These are phyloP conservation scores for Talaromyces sp. DNA, from an alignment of 2,329 filamentous ascomycete genomes.

Conservation along the genomic window DNA sequence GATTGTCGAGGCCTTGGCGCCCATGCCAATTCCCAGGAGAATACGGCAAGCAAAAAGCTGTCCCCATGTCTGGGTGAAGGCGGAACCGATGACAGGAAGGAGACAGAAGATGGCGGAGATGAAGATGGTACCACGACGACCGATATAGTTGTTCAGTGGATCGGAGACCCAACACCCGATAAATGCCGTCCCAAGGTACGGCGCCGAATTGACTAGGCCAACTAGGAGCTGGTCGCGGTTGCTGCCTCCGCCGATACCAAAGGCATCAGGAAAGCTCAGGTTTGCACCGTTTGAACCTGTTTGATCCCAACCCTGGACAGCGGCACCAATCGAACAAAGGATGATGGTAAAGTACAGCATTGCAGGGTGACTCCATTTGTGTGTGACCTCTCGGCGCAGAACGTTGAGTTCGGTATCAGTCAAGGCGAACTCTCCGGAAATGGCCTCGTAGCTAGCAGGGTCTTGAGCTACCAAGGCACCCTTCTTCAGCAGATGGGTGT, in stretches of 20 bases:
- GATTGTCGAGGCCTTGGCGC: slow-evolving; percentile 55
- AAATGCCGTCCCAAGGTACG: slow-evolving; percentile 50
- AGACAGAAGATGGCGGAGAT: slow-evolving; percentile 60
- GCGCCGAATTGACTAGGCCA: slow-evolving; percentile 61
- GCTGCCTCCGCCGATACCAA: slow-evolving; percentile 41
- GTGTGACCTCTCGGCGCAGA: slow-evolving; percentile 42
- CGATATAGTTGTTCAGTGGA: slow-evolving; percentile 42
- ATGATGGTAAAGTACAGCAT: slow-evolving; percentile 49
- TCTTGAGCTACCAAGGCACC: slow-evolving; percentile 49
- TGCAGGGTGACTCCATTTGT: slow-evolving; percentile 48
- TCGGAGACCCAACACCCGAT: slow-evolving; percentile 57
- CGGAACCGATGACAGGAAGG: slow-evolving; percentile 65
- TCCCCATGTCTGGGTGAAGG: slow-evolving; percentile 54
- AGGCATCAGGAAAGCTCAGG: slow-evolving; percentile 45
- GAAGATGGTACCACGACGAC: slow-evolving; percentile 60
- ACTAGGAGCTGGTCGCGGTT: slow-evolving; percentile 54
- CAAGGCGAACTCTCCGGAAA: slow-evolving; percentile 32
- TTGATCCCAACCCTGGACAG: slow-evolving; percentile 52
- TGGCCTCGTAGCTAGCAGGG: slow-evolving; percentile 40
- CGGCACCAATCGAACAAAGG: slow-evolving; percentile 49
- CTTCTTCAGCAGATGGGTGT: slow-evolving; percentile 40
- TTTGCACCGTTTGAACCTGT: slow-evolving; percentile 53
- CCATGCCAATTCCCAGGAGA: slow-evolving; percentile 60
- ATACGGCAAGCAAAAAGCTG: slow-evolving; percentile 55
- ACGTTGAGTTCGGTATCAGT: slow-evolving; percentile 38